Percentiles rank a stretch among this genome's conserved stretches.
Conservation (phyloP, 83 land plant species). For the Larix sibirica region DNA sequence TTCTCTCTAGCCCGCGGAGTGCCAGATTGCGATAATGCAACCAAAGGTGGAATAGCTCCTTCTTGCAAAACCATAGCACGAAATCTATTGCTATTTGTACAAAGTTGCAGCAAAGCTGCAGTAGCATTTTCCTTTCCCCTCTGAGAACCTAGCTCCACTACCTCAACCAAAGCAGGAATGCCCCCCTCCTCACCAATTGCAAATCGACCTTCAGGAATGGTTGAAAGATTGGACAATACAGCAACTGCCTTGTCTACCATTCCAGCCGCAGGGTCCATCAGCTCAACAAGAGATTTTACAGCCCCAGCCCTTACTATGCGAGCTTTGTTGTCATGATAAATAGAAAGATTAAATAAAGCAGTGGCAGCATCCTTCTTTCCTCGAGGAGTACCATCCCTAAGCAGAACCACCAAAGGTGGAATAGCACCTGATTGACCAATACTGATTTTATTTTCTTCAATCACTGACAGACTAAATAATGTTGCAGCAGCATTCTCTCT, state of each 20-base stretch:
- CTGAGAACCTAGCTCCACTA: constrained; percentile 51
- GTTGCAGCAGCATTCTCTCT: constrained; percentile 73
- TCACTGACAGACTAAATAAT: constrained; percentile 63
- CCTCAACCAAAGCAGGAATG: constrained; percentile 54
- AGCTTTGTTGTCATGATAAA: constrained; percentile 47
- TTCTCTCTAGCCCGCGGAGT: constrained; percentile 86
- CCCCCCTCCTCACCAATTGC: constrained; percentile 56
- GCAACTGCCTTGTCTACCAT: constrained; percentile 73
- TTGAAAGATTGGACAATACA: constrained; percentile 54
- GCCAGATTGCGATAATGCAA: constrained; percentile 75
- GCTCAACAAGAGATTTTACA: constrained; percentile 32
- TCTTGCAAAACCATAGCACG: constrained; percentile 78
- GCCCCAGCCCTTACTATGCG: constrained; percentile 61
- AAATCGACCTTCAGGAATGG: constrained; percentile 43
- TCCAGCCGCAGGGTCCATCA: constrained; percentile 58
- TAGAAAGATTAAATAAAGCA: constrained; percentile 66
- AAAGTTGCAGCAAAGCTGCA: constrained; percentile 47
- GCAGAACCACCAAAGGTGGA: constrained; percentile 48
- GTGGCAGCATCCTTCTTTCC: constrained; percentile 78
- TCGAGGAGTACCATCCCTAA: constrained; percentile 54
- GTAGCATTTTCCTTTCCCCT: constrained; percentile 73
- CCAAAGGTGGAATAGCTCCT: constrained; percentile 84
- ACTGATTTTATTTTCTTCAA: constrained; percentile 48
- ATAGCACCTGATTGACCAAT: constrained; percentile 67
- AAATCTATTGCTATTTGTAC: constrained; percentile 47